A percentile compares a stretch with the other conserved stretches of the same genome.
These are phyloP conservation scores for Mucor mucedo DNA, from an alignment of 371 early-diverging fungal genomes.

Conservation along the genomic window DNA sequence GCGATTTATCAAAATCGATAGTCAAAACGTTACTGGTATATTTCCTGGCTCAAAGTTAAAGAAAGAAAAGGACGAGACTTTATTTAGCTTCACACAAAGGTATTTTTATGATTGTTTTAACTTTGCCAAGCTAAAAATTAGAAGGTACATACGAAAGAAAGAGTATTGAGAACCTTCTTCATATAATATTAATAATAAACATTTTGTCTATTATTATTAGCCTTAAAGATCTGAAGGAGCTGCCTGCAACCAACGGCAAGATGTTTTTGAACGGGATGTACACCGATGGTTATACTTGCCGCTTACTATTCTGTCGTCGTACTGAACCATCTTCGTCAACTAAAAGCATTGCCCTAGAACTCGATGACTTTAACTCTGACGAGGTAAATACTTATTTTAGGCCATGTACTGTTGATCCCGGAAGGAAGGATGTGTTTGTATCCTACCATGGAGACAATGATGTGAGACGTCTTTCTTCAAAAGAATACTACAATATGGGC, in stretches of 20 bases:
- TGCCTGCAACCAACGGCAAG: conserved; percentile 1
- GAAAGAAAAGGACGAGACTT: neutral
- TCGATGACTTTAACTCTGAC: neutral
- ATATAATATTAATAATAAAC: too few species aligned
- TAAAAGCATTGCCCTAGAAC: neutral
- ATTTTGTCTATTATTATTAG: too few species aligned
- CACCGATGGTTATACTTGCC: conserved; percentile 1
- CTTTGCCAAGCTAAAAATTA: neutral
- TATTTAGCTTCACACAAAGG: neutral
- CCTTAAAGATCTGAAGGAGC: neutral
- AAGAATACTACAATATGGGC: neutral
- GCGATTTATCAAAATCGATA: conserved; percentile 4
- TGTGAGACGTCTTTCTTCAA: neutral
- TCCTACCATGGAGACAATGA: conserved; percentile 4
- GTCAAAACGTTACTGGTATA: neutral
- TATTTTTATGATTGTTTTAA: neutral
- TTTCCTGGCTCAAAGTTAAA: neutral
- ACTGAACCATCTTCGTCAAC: too few species aligned
- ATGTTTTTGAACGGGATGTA: conserved; percentile 7
- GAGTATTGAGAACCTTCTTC: too few species aligned
- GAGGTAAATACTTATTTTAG: conserved; percentile 13
- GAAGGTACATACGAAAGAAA: neutral
- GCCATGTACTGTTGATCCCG: conserved; percentile 12
- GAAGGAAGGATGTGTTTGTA: neutral
- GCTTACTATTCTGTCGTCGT: neutral